Evolutionary conservation across 805 yeast species (phyloP).

Genomic region (Wickerhamomyces mucosus): DNA sequence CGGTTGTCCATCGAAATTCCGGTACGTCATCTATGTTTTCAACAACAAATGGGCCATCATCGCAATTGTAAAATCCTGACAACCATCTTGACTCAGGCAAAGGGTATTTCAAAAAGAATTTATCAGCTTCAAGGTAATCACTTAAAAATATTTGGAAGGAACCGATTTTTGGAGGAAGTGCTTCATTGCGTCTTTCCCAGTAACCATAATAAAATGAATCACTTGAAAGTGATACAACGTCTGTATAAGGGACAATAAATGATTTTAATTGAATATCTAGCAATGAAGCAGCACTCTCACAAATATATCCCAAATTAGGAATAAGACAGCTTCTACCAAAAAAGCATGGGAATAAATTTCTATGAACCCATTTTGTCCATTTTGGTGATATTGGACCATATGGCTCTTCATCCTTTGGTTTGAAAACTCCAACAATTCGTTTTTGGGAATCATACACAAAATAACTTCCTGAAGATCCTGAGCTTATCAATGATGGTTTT

Average conservation of each 20-base stretch:
- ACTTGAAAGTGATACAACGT: conserved; percentile 30
- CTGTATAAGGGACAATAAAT: conserved; percentile 58
- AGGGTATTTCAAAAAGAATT: conserved; percentile 46
- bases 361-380: conserved; percentile 72
- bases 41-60: conserved; percentile 1
- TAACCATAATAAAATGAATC: conserved; percentile 34
- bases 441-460: conserved; percentile 34
- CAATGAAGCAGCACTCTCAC: conserved; percentile 65
- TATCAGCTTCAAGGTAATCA: conserved; percentile 52
- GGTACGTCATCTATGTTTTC: conserved; percentile 6
- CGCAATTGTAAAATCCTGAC: conserved; percentile 6
- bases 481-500: conserved; percentile 43
- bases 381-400: conserved; percentile 72
- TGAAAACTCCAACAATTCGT: conserved; percentile 50
- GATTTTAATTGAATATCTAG: conserved; percentile 52
- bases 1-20: conserved; percentile 44
- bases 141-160: conserved; percentile 55
- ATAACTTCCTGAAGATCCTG: conserved; percentile 67
- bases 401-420: conserved; percentile 76
- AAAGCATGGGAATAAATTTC: conserved; percentile 69
- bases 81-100: conserved; percentile 36
- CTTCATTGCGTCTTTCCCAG: conserved; percentile 30
- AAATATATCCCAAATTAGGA: conserved; percentile 62
- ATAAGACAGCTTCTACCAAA: conserved; percentile 67
- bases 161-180: conserved; percentile 44